Evolutionary conservation across 352 stramenopile species (phyloP), one percentile per base, ranked within the genome.

Genomic region (Pythium rishiriense): DNA sequence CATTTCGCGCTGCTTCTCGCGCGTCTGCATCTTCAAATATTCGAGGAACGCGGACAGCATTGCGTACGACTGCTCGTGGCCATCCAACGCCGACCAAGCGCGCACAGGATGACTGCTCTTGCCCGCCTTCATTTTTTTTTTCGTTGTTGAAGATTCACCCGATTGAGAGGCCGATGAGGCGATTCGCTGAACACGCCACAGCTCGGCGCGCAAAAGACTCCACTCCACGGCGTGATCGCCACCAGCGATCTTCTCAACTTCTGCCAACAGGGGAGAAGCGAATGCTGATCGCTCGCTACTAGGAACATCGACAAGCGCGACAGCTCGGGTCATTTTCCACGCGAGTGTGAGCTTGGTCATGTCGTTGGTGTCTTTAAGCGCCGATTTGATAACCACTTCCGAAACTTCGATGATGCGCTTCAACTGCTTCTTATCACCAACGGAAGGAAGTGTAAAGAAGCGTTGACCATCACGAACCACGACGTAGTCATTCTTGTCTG

Each of bases 141-240:
- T 55, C 0, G 43, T 43, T 46, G 41, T 21, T 21, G 21, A 29
- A 14, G n/a, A 37, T 15, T 33, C 12, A 14, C 7, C 0, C 35
- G 2, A n/a, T 14, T 17, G 15, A 19, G 25, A 11, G 4, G 5
- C 17, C 19, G 53, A 49, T 5, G 64, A 45, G 66, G 58, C 63
- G 62, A 90, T 80, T 55, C 90, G 81, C 33, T 81, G 70, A 17
- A 93, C 42, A n/a, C 84, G 81, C 85, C 85, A 92, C 14, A 94
- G 59, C 39, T 92, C 78, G 25, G 78, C 79, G 35, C 79, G 75
- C 8, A 94, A 39, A 14, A 69, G 64, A 14, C 62, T 57, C 62
- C 31, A 65, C 28, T 31, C 35, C 0, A 57, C 41, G 17, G 12
- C 51, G 10, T 28, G 26, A 3, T 43, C 31, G 5, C 60, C 68